Conservation (phyloP, 768 basidiomycete species). For the Strobilomyces dryophilus region DNA sequence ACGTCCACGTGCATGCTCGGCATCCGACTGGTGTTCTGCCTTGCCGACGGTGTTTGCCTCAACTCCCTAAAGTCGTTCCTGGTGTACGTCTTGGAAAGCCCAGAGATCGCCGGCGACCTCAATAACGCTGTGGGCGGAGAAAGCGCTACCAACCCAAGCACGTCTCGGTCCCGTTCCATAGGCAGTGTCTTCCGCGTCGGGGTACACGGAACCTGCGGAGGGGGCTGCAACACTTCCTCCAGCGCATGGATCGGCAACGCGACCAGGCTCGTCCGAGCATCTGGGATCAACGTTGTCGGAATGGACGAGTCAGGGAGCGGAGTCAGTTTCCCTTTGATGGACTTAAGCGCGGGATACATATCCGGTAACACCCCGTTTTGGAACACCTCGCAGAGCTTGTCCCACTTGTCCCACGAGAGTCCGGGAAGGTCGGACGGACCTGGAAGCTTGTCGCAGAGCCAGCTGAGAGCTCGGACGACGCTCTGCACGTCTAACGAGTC, state of each 20-base stretch:
- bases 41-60: slow-evolving; percentile 59
- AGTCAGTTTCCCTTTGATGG: slow-evolving; percentile 31
- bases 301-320: slow-evolving; percentile 23
- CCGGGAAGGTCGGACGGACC: slow-evolving; percentile 45
- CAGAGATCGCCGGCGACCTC: slow-evolving; percentile 68
- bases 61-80: slow-evolving; percentile 82
- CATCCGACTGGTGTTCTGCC: slow-evolving; percentile 81
- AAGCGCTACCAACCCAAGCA: slow-evolving; percentile 58
- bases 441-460: slow-evolving; percentile 47
- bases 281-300: slow-evolving; percentile 33
- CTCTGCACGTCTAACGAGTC: slow-evolving; percentile 33
- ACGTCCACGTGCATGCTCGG: slow-evolving; percentile 83
- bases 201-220: slow-evolving; percentile 43
- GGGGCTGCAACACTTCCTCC: slow-evolving; percentile 43
- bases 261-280: slow-evolving; percentile 26
- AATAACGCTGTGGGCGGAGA: slow-evolving; percentile 69
- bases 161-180: slow-evolving; percentile 27
- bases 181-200: slow-evolving; percentile 40
- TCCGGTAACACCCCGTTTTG: slow-evolving; percentile 27
- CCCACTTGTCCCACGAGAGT: slow-evolving; percentile 44
- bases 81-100: slow-evolving; percentile 76
- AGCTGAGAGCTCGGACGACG: slow-evolving; percentile 48
- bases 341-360: slow-evolving; percentile 29
- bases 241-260: slow-evolving; percentile 45
- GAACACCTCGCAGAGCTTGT: slow-evolving; percentile 40